Evolutionary conservation across 805 yeast species (phyloP), one percentile per base, ranked within the genome.

Genomic region (Pichia insulana): DNA sequence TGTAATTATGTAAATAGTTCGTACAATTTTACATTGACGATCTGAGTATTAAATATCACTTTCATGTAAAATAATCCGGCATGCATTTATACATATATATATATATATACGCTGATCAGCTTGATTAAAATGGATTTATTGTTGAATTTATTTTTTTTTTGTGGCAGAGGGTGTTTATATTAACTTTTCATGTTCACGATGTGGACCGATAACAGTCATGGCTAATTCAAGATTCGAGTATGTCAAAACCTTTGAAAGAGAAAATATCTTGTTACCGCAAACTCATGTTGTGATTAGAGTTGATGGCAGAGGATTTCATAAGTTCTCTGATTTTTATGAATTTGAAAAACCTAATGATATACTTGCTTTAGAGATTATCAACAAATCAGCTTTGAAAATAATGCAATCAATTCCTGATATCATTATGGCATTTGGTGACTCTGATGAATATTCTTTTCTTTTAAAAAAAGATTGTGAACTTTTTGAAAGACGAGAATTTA

Each of bases 231-330:
- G 87, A 47, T 90, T 73, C 58, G 96, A 89, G 58, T 92, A 90
- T 58, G 97, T 89, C 35, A 80, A 77, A 52, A 63, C 65, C 42
- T 92, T 86, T 61, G 98, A 92, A 59, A 66, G 74, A 27, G 90
- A 84, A 44, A 76, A 77, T 50, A 63, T 64, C 26, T 69, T 92
- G 4, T 70, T 92, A 0, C 96, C 89, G 2, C 82, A 86, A 44
- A 78, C 94, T 0, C 80, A 80, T 61, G 78, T 92, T 8, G 81
- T 92, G 9, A 75, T 92, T 3, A 70, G 98, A 34, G 78, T 92
- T 0, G 98, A 92, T 56, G 98, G 98, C 1, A 74, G 92, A 49
- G 95, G 96, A 19, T 92, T 92, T 59, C 98, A 92, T 63, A 80
- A 78, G 52, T 82, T 92, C 52, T 79, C 95, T 2, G 71, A 71